Evolutionary conservation across 352 stramenopile species (phyloP).

Genomic region (Pythium guiyangense): DNA sequence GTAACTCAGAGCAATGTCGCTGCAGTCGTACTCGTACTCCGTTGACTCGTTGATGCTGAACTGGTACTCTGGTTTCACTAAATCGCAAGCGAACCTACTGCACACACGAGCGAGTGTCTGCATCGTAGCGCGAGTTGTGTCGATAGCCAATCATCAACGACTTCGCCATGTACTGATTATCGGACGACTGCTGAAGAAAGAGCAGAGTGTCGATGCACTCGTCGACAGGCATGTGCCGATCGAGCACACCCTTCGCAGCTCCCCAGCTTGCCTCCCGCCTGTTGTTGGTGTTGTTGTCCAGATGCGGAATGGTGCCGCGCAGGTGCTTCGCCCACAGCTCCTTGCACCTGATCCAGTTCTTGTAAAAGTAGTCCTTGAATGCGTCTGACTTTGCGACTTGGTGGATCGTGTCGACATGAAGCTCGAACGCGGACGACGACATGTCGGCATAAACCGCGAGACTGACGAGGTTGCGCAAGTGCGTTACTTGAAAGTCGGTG

Average conservation of each 20-base stretch:
- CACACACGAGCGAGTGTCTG: background rate
- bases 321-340: slow-evolving; percentile 4
- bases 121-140: background rate
- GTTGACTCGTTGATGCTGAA: background rate
- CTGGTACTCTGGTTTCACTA: background rate
- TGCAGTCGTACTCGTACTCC: background rate
- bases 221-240: background rate
- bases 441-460: background rate
- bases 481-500: background rate
- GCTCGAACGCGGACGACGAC: background rate
- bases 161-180: background rate
- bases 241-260: background rate
- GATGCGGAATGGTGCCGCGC: slow-evolving; percentile 6
- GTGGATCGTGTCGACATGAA: background rate
- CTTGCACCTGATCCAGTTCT: slow-evolving; percentile 7
- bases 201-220: background rate
- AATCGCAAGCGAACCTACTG: background rate
- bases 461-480: background rate
- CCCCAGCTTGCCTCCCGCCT: slow-evolving; percentile 1
- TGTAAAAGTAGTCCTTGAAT: slow-evolving; percentile 10
- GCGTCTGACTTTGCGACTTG: background rate
- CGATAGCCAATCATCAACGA: background rate
- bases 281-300: slow-evolving; percentile 13
- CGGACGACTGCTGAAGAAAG: background rate
- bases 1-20: background rate